Percentiles rank a stretch among this genome's conserved stretches.
phyloP scores from a whole-genome alignment of 129 eudicot genomes.

The Artemisia annua region DNA sequence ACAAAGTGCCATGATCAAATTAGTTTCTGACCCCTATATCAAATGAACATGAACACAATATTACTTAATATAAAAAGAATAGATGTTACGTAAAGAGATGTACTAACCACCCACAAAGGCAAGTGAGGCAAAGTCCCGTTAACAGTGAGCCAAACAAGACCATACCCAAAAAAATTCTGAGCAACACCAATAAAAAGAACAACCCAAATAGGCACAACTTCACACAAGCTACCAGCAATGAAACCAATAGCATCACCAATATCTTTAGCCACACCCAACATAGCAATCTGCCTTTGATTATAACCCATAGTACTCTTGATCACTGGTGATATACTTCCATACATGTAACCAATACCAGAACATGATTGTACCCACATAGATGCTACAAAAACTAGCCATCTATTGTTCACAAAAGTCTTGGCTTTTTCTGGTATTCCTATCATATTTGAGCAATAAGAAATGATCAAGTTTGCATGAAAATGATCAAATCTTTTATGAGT shows the following conservation, averaged over 20 bases:
- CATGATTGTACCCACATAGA: slow-evolving; percentile 84
- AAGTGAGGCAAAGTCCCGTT: slow-evolving; percentile 45
- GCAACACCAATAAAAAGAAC: slow-evolving; percentile 61
- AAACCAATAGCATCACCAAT: slow-evolving; percentile 73
- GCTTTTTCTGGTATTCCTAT: slow-evolving; percentile 30
- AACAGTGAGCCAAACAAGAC: slow-evolving; percentile 71
- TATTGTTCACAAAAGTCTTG: slow-evolving; percentile 43
- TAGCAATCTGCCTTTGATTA: slow-evolving; percentile 64
- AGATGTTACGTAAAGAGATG: slow-evolving; percentile 15
- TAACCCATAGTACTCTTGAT: slow-evolving; percentile 67
- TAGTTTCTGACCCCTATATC: no score
- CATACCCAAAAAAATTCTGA: slow-evolving; percentile 75
- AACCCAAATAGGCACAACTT: slow-evolving; percentile 66
- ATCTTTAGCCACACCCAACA: slow-evolving; percentile 77
- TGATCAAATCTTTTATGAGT: slow-evolving; percentile 18
- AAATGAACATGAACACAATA: no score
- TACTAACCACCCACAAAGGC: slow-evolving; percentile 74
- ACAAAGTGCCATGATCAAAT: no score
- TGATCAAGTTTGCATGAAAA: slow-evolving; percentile 23
- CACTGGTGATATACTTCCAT: slow-evolving; percentile 76
- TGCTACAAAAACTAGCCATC: slow-evolving; percentile 79
- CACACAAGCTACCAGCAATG: slow-evolving; percentile 63
- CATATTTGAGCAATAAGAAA: slow-evolving; percentile 31
- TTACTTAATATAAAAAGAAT: no score
- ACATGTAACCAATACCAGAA: slow-evolving; percentile 71